Base-by-base conservation (phyloP, 495 filamentous ascomycete genomes). In the Podospora pseudocomata region DNA sequence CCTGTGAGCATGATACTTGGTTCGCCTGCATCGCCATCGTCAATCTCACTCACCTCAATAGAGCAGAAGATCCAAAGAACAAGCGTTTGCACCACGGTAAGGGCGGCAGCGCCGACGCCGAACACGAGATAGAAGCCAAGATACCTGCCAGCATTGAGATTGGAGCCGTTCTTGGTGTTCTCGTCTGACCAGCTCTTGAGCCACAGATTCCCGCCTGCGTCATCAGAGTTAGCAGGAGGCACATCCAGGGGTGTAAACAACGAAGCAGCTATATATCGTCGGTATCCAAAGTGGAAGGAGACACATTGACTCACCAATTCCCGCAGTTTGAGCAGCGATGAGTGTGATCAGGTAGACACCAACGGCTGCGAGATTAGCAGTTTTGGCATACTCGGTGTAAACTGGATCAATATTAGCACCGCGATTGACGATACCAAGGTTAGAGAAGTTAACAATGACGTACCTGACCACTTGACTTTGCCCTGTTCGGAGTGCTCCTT, bases 51-150 rank as follows among this genome's bases (percentile, higher is more conserved):
- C 82, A 90, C 90, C 86, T 98, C 94, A 69, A 99, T 97, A 2
- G 96, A 97, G 80, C 96, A 99, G 81, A 97, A 97, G 70, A 99
- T 97, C 94, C 94, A 98, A 20, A 99, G 82, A 67, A 99, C 94
- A 66, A 99, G 81, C 30, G 94, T 97, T 80, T 99, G 96, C 49
- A 95, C 72, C 56, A 97, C 92, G 20, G 94, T 93, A 70, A 99
- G 82, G 34, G 85, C 85, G 28, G 96, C 89, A 23, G 91, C 88
- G n/a, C 96, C 96, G 60, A 98, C 78, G 34, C 96, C 96, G 78
- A 99, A 91, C 27, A 91, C 92, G 76, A 98, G 91, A 79, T 98
- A 99, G 68, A 98, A 84, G 30, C 94, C 94, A 71, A 99, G 90
- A 75, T 94, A 98, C 75, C 92, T 96, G 64, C 90, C 96, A 65